Evolutionary conservation across 2,329 filamentous ascomycete species (phyloP), one percentile per base, ranked within the genome.

Genomic region (Colletotrichum destructivum): DNA sequence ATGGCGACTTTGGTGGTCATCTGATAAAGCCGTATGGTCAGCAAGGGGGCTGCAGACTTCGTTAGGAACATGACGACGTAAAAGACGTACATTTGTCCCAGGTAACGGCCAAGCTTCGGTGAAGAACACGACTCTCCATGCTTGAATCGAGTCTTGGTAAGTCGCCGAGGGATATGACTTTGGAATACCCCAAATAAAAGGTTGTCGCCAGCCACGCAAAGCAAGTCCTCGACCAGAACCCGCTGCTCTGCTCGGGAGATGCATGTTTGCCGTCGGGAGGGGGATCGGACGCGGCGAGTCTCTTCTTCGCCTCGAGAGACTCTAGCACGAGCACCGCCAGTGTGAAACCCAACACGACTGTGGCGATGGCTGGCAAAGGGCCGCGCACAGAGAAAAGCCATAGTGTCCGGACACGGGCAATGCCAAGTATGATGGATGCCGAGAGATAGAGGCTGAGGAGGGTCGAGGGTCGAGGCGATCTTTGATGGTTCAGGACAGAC

Each of bases 21-120:
- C 76, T 76, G n/a, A 51, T 8, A 11, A 40, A 16, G 2, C 8
- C 6, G 7, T 26, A 31, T 16, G 15, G 1, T 16, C 4, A 1
- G 12, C 4, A 35, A 6, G 35, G 8, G 9, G 35, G 35, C 35
- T 38, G 9, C 9, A 11, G 8, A 11, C 35, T 2, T 38, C 35
- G 9, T 11, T 38, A 11, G 35, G 8, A 35, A 35, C 8, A 35
- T 8, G 9, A 0, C 8, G 31, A 9, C 8, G 2, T 11, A 21
- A 13, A 4, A 60, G 8, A 42, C 75, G 72, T 47, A 75, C 76
- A 76, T 60, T 71, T 74, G 1, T 66, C 66, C 74, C 74, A 77
- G 3, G 72, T 26, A 5, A 15, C 8, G 18, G 23, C 15, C 31
- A 71, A 9, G 35, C 35, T 38, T 38, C 35, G 16, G 9, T 70